Evolutionary conservation across 192 early-diverging fungal genomes (phyloP), one percentile per base, ranked within the genome.

Genomic region (Linnemannia hyalina): DNA sequence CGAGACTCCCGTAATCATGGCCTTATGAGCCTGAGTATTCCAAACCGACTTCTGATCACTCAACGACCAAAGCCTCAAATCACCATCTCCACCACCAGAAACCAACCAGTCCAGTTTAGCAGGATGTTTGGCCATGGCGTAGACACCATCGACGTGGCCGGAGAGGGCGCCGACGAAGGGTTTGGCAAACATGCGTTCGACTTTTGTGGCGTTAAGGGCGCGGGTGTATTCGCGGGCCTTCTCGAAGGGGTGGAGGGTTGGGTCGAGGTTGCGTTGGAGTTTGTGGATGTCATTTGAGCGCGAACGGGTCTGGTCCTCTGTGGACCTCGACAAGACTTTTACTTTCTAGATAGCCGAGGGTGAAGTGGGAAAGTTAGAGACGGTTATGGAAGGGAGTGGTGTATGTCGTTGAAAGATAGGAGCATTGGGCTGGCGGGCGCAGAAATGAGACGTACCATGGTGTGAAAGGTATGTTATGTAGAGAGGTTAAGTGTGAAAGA

Each of bases 131-230:
- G 95, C 94, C 93, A 99, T 93, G 75, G 94, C 89, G 82, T 99
- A 99, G 23, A 99, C 96, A 57, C 99, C 99, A 75, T 99, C 99
- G 54, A 96, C 90, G 77, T 99, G 99, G 0, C 99, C 99, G 60
- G 89, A 90, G 36, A 99, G 88, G 23, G 96, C 93, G 9, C 93
- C 97, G 35, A 99, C 87, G 81, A 99, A 99, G 22, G 99, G 99
- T 85, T 99, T 99, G 72, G 99, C 97, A 91, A 99, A 97, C 92
- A 99, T 89, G 47, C 98, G 91, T 79, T 99, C 97, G 32, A 99
- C 81, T 82, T 99, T 99, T 60, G 94, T 94, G 6, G 97, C 94
- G 80, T 98, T 98, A 20, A 99, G 91, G 9, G 99, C 99, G 7
- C 99, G 92, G 54, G 95, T 97, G 90, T 99, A 98, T 88, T 99